Conservation (phyloP, 805 yeast species). For the Candida suzukii region DNA sequence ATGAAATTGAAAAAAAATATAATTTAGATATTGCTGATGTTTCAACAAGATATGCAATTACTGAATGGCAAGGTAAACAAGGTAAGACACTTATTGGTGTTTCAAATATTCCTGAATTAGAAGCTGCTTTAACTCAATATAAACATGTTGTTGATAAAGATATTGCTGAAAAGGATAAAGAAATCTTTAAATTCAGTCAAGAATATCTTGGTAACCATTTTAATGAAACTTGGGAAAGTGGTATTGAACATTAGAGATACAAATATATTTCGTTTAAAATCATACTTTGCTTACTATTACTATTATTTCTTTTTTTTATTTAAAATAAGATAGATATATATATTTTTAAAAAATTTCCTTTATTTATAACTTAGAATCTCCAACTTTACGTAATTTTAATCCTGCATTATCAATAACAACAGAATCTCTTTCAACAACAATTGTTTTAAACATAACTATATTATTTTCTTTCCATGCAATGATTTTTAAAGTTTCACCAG, state of each 20-base stretch:
- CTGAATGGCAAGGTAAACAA: conserved; percentile 41
- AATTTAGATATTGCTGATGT: conserved; percentile 71
- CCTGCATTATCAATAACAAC: conserved; percentile 87
- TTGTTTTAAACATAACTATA: conserved; percentile 70
- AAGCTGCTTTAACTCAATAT: conserved; percentile 53
- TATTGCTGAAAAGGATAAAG: conserved; percentile 34
- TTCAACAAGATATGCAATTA: conserved; percentile 70
- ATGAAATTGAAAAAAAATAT: conserved; percentile 26
- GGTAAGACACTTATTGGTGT: conserved; percentile 78
- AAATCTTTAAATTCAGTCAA: conserved; percentile 35
- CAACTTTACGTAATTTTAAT: conserved; percentile 40
- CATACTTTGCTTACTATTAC: too few species aligned
- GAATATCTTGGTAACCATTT: conserved; percentile 42
- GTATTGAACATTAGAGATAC: conserved; percentile 19
- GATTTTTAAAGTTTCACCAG: conserved; percentile 83
- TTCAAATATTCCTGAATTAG: conserved; percentile 55
- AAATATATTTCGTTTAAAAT: too few species aligned
- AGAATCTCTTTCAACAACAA: conserved; percentile 68
- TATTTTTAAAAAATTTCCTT: not conserved
- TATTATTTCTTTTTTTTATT: too few species aligned
- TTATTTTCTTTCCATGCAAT: conserved; percentile 80
- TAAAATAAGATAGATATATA: not conserved
- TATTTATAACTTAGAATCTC: conserved; percentile 15
- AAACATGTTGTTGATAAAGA: conserved; percentile 35
- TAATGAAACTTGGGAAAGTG: conserved; percentile 59